phyloP scores from a whole-genome alignment of 2,329 filamentous ascomycete genomes.

The Cladosporium colombiae region DNA sequence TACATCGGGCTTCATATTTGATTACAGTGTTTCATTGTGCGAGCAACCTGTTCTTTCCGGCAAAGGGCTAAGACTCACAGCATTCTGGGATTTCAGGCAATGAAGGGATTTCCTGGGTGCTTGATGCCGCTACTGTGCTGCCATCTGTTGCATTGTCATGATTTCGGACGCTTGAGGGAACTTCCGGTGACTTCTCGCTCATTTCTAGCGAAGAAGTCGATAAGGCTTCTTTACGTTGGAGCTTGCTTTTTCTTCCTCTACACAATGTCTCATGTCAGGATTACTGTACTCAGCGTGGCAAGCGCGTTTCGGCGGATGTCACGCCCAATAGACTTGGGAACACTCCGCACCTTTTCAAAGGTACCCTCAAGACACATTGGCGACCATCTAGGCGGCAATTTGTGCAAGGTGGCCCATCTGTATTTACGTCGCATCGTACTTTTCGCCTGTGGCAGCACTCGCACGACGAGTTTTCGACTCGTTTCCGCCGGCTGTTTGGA shows the following conservation, averaged over 20 bases:
- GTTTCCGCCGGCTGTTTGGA: not conserved
- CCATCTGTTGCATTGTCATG: not conserved
- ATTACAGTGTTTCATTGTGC: not conserved
- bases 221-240: not conserved
- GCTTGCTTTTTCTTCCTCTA: not conserved
- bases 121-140: not conserved
- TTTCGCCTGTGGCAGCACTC: slow-evolving; percentile 3
- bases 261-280: not conserved
- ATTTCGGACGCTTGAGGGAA: too few relatives aligned
- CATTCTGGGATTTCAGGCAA: not conserved
- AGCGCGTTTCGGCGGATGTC: not conserved
- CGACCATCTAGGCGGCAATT: not conserved
- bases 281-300: not conserved
- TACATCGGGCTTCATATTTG: not conserved
- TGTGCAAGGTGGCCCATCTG: not conserved
- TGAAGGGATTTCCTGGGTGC: not conserved
- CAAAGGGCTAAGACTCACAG: not conserved
- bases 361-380: not conserved
- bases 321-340: not conserved
- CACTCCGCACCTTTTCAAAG: not conserved
- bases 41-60: too few relatives aligned
- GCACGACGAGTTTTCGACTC: not conserved
- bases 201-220: not conserved
- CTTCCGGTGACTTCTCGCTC: not conserved
- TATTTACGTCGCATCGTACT: not conserved